A percentile compares a stretch with the other conserved stretches of the same genome.
These are phyloP conservation scores for Microdochium paspali DNA, from an alignment of 2,329 filamentous ascomycete species.

Conservation along the genomic window DNA sequence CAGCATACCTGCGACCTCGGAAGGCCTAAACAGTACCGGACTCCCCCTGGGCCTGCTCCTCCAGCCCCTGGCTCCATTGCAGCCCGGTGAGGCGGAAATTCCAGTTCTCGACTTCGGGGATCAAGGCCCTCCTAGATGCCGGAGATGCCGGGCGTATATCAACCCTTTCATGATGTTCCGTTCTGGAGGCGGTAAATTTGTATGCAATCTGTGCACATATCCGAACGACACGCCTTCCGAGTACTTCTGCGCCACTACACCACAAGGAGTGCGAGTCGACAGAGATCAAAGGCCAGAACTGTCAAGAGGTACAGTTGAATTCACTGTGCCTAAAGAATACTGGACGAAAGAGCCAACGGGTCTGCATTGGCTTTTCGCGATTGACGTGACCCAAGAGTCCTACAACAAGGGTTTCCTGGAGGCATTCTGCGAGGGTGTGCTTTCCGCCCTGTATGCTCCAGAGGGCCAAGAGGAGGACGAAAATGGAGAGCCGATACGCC, in stretches of 20 bases:
- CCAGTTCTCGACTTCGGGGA: constrained; percentile 95
- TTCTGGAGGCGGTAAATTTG: constrained; percentile 88
- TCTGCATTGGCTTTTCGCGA: constrained; percentile 78
- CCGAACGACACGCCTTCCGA: constrained; percentile 88
- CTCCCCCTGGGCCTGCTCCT: constrained; percentile 81
- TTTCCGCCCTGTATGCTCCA: constrained; percentile 72
- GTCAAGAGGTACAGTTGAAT: constrained; percentile 87
- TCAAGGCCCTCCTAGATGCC: constrained; percentile 77
- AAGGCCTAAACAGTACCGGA: constrained; percentile 70
- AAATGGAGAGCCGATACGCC: constrained; percentile 41
- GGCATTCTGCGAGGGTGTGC: constrained; percentile 82
- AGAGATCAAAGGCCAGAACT: constrained; percentile 83
- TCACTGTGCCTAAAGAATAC: constrained; percentile 95
- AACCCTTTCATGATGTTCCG: constrained; percentile 99
- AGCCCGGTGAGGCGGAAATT: constrained; percentile 77
- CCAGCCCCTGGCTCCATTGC: constrained; percentile 76
- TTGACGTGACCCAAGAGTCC: constrained; percentile 88
- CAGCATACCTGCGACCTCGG: constrained; percentile 76
- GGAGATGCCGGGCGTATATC: constrained; percentile 90
- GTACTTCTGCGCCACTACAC: constrained; percentile 88
- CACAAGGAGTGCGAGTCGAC: constrained; percentile 78
- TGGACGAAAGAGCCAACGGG: constrained; percentile 93
- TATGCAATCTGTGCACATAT: constrained; percentile 97
- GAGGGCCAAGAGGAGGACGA: constrained; percentile 44
- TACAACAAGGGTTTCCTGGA: constrained; percentile 86